A percentile compares a stretch with the other conserved stretches of the same genome.
phyloP scores from a whole-genome alignment of 257 asterid genomes.

The Cordia subcordata region DNA sequence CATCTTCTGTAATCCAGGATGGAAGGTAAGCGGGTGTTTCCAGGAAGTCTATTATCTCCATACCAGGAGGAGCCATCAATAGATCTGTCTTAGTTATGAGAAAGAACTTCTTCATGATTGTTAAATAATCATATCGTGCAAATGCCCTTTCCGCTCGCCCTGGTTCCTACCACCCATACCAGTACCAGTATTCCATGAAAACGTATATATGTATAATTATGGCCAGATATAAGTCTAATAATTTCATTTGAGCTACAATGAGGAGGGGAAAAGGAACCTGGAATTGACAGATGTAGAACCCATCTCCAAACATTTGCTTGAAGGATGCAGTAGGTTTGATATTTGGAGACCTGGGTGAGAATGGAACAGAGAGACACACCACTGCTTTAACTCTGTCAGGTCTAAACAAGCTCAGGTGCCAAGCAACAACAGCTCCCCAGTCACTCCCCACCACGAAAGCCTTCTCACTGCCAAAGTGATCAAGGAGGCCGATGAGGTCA shows the following conservation, averaged over 20 bases:
- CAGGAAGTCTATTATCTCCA: constrained; percentile 38
- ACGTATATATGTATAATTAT: not conserved
- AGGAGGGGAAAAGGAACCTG: constrained; percentile 24
- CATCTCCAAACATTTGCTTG: constrained; percentile 41
- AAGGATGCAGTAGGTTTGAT: constrained; percentile 24
- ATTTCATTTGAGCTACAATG: too few species aligned
- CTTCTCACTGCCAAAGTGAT: constrained; percentile 38
- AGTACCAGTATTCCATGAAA: not conserved
- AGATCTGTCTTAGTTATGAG: constrained; percentile 29
- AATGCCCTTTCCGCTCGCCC: constrained; percentile 50
- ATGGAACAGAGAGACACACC: constrained; percentile 36
- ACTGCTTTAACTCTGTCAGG: constrained; percentile 42
- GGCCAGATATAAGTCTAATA: not conserved
- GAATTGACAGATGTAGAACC: constrained; percentile 37
- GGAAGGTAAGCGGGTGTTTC: constrained; percentile 38
- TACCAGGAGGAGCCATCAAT: constrained; percentile 35
- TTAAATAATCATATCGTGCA: constrained; percentile 35
- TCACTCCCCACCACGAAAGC: constrained; percentile 46
- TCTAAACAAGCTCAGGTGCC: constrained; percentile 43
- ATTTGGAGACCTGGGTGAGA: constrained; percentile 23
- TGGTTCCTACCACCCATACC: constrained; percentile 25
- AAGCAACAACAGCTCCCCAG: constrained; percentile 52
- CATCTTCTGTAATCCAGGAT: constrained; percentile 45
- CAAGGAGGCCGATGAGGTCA: constrained; percentile 46
- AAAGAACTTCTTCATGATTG: constrained; percentile 42